Percentiles rank a stretch among this genome's conserved stretches.
Evolutionary conservation across 2,329 filamentous ascomycete genomes (phyloP).

Genomic region (Botryotinia globosa): DNA sequence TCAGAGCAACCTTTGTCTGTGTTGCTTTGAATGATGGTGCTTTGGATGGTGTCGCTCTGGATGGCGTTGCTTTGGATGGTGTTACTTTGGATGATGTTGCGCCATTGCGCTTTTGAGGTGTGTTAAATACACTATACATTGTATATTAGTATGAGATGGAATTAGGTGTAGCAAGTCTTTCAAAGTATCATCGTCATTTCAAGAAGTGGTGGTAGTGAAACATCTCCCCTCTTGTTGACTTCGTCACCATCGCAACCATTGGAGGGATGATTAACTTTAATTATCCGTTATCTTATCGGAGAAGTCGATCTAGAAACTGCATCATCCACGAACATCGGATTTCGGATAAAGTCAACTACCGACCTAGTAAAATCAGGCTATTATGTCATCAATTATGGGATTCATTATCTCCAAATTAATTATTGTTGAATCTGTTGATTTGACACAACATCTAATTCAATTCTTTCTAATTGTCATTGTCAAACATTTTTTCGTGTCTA

Average conservation of each 20-base stretch:
- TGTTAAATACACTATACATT: constrained; percentile 9
- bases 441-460: not conserved
- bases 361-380: not conserved
- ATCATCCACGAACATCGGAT: not conserved
- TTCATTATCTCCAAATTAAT: constrained; percentile 3
- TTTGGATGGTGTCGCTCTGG: constrained; percentile 3
- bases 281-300: constrained; percentile 8
- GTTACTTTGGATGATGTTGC: not conserved
- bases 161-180: not conserved
- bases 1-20: constrained; percentile 15
- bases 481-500: not conserved
- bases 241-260: constrained; percentile 12
- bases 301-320: not conserved
- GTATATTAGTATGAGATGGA: not conserved
- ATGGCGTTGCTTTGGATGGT: constrained; percentile 1
- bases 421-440: not conserved
- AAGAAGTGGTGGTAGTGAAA: not conserved
- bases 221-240: constrained; percentile 6
- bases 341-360: not conserved
- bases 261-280: not conserved
- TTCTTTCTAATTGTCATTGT: not conserved
- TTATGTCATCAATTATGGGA: constrained; percentile 15
- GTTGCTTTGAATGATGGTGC: constrained; percentile 5
- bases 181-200: not conserved
- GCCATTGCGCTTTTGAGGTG: constrained; percentile 18